Conservation (phyloP, 73 alveolate genomes). For the Paramecium caudatum region DNA sequence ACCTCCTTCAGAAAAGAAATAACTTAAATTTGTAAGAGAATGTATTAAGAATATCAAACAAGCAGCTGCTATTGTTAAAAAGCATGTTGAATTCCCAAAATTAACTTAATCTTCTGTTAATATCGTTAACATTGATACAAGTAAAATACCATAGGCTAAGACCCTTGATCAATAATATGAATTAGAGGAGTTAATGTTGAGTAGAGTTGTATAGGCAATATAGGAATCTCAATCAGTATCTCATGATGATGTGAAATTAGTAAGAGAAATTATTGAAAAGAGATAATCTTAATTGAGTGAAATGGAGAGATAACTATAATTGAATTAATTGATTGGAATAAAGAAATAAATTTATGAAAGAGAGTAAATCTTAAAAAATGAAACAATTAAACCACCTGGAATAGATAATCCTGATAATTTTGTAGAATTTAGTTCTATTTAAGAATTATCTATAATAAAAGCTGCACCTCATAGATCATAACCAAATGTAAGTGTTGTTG, state of each 20-base stretch:
- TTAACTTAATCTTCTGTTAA: not conserved
- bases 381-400: conserved; percentile 3
- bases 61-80: not conserved
- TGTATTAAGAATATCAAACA: not conserved
- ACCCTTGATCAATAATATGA: conserved; percentile 17
- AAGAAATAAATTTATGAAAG: conserved; percentile 39
- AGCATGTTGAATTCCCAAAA: conserved; percentile 32
- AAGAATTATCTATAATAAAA: conserved; percentile 21
- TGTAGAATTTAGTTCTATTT: not conserved
- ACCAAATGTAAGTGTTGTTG: conserved; percentile 42
- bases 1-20: conserved; percentile 10
- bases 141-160: conserved; percentile 12
- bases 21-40: conserved; percentile 24
- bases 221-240: not conserved
- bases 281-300: conserved; percentile 11
- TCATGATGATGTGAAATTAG: conserved; percentile 14
- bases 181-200: conserved; percentile 16
- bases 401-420: conserved; percentile 3
- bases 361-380: not conserved
- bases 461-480: not conserved
- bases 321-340: conserved; percentile 12
- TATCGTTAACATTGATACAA: not conserved
- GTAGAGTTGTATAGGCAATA: conserved; percentile 26
- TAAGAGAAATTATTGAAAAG: not conserved
- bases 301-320: conserved; percentile 50